These are phyloP conservation scores for Chondrostereum purpureum DNA, from an alignment of 1,284 basidiomycete genomes.

Conservation along the genomic window DNA sequence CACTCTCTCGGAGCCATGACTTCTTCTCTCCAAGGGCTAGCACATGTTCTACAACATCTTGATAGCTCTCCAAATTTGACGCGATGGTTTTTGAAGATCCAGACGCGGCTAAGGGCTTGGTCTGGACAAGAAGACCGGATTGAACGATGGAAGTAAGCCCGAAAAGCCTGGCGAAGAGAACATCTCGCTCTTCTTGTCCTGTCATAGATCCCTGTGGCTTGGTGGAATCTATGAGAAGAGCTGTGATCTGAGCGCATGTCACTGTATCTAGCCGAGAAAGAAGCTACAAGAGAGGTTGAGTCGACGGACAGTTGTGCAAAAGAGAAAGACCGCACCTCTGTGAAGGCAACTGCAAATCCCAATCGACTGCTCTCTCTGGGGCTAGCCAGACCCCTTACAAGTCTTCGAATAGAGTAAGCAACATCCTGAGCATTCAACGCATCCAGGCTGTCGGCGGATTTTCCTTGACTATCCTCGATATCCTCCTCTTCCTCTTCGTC, in stretches of 20 bases:
- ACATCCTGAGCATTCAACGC: conserved; percentile 80
- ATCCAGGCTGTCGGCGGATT: conserved; percentile 48
- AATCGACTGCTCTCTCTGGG: conserved; percentile 89
- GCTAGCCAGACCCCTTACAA: conserved; percentile 84
- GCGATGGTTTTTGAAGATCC: conserved; percentile 44
- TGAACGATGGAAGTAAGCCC: conserved; percentile 80
- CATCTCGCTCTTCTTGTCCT: conserved; percentile 88
- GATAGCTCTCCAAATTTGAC: conserved; percentile 57
- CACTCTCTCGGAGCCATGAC: conserved; percentile 88
- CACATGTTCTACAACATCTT: conserved; percentile 60
- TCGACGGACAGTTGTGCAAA: conserved; percentile 3
- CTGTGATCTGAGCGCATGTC: conserved; percentile 70
- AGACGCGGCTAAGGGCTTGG: conserved; percentile 44
- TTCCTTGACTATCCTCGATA: conserved; percentile 44
- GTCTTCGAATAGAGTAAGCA: conserved; percentile 79
- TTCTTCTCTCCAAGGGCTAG: conserved; percentile 75
- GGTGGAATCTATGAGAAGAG: conserved; percentile 65
- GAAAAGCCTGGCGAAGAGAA: conserved; percentile 89
- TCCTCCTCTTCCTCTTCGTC: conserved; percentile 45
- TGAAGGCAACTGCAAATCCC: conserved; percentile 93
- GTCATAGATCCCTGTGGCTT: conserved; percentile 69
- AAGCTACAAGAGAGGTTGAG: conserved; percentile 44
- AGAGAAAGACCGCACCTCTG: conserved; percentile 60
- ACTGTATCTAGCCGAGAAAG: conserved; percentile 77
- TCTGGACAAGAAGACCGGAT: conserved; percentile 71